Base-by-base conservation (phyloP, 176 grass and related monocot species). In the Musa troglodytarum region DNA sequence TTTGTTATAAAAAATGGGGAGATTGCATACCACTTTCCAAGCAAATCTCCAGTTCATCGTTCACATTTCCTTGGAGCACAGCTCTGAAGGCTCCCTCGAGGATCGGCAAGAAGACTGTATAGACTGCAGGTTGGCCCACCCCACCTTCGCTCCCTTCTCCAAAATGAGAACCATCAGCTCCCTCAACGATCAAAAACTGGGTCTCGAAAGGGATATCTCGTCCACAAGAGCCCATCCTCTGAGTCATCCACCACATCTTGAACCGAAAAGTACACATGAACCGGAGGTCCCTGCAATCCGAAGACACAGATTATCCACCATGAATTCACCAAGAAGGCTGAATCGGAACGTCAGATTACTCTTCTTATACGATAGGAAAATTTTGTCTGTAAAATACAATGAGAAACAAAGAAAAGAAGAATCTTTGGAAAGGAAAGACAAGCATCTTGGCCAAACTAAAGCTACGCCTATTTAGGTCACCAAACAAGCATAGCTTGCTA, bases 221-320 rank as follows among this genome's bases (percentile, higher is more conserved):
- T 65, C 88, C 92, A 9, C 54, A 80, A 0, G 82, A 85, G 2
- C 92, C 92, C 92, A 85, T 92, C 67, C 92, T 89, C 79, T 91
- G 92, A 20, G 88, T 92, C 92, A 96, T 92, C 92, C 89, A 96
- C 92, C 92, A 96, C 78, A 92, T 68, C 82, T 96, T 96, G 79
- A 96, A 92, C 72, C 89, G 72, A 74, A 96, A 96, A 43, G 86
- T 89, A 82, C 89, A 96, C 86, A 96, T 89, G 77, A 91, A 92
- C 16, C 88, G 73, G 22, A 79, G 71, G 58, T 81, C 74, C 49
- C 92, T 92, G 86, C 62, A 79, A 72, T 68, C 63, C 19, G 0
- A 65, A 76, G 10, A 12, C 1, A 20, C 2, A 58, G 10, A n/a
- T 10, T 34, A 24, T 54, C 58, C 3, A 61, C 5, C 21, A 20